Conservation (phyloP, 1,284 basidiomycete species). For the Nidula niveotomentosa region DNA sequence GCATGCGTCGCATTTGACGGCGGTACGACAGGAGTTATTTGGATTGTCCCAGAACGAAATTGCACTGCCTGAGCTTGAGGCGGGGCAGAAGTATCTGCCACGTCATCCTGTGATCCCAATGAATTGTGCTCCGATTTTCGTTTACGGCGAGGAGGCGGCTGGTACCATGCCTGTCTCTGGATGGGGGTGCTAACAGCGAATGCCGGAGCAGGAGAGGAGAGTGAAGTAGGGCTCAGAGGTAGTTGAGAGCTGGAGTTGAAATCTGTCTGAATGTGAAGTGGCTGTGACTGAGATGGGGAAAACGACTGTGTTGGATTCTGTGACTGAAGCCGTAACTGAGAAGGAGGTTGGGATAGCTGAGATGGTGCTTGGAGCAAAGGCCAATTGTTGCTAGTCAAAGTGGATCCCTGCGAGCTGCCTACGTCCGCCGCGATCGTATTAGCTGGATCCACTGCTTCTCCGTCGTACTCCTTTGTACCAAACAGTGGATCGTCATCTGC, state of each 20-base stretch:
- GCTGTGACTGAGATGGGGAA: too few species aligned
- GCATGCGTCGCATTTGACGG: too few species aligned
- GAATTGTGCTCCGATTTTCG: not conserved
- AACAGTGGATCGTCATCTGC: not conserved
- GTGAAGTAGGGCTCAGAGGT: slow-evolving; percentile 6
- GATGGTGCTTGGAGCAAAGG: not conserved
- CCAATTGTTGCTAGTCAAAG: too few species aligned
- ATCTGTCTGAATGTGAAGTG: slow-evolving; percentile 10
- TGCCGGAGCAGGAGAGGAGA: slow-evolving; percentile 5
- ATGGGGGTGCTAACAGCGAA: slow-evolving; percentile 17
- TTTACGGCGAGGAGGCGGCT: slow-evolving; percentile 9
- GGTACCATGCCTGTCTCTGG: slow-evolving; percentile 30
- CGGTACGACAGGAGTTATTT: slow-evolving; percentile 9
- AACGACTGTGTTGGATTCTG: not conserved
- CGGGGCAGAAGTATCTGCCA: not conserved
- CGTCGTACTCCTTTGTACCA: not conserved
- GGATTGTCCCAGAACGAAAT: slow-evolving; percentile 22
- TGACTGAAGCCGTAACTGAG: slow-evolving; percentile 13
- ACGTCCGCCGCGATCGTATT: not conserved
- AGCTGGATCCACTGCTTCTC: not conserved
- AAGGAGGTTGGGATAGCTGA: slow-evolving; percentile 14
- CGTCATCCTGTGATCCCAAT: too few species aligned
- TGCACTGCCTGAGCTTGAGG: not conserved
- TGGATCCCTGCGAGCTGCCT: too few species aligned
- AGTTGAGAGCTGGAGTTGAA: slow-evolving; percentile 10